These are phyloP conservation scores for Marasmius fiardii DNA, from an alignment of 1,284 basidiomycete species.

Conservation along the genomic window DNA sequence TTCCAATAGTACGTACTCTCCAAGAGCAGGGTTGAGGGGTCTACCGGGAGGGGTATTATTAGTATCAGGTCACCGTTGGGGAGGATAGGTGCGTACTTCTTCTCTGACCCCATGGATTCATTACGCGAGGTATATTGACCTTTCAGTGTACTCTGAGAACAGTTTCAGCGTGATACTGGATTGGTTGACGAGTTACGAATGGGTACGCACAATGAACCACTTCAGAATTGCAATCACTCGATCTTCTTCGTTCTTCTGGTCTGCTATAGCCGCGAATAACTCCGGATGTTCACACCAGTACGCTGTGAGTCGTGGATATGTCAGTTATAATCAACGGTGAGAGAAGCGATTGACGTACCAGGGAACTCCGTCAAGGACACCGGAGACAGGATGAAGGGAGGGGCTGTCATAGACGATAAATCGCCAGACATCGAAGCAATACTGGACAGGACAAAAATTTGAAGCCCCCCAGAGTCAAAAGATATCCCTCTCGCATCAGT, in stretches of 20 bases:
- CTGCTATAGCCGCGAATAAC: constrained; percentile 80
- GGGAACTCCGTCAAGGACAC: constrained; percentile 87
- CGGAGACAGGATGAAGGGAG: constrained; percentile 90
- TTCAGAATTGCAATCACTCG: constrained; percentile 74
- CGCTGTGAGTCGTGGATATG: constrained; percentile 36
- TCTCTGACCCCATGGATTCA: constrained; percentile 93
- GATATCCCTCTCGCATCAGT: neutral
- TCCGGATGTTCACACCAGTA: constrained; percentile 93
- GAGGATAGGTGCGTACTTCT: constrained; percentile 62
- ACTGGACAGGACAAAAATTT: constrained; percentile 30
- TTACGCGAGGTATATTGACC: constrained; percentile 94
- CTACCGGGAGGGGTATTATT: constrained; percentile 33
- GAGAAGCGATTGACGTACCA: constrained; percentile 40
- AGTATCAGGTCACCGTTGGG: constrained; percentile 5
- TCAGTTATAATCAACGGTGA: neutral
- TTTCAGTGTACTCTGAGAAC: constrained; percentile 76
- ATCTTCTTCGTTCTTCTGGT: constrained; percentile 69
- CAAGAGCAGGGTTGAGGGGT: constrained; percentile 94
- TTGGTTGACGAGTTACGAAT: neutral
- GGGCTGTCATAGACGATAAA: constrained; percentile 91
- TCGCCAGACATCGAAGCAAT: constrained; percentile 89
- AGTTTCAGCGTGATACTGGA: neutral
- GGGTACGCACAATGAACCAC: constrained; percentile 83
- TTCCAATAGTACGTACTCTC: constrained; percentile 66
- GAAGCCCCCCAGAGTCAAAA: constrained; percentile 7